These are phyloP conservation scores for Globisporangium paroecandrum DNA, from an alignment of 352 stramenopile genomes.

Conservation along the genomic window DNA sequence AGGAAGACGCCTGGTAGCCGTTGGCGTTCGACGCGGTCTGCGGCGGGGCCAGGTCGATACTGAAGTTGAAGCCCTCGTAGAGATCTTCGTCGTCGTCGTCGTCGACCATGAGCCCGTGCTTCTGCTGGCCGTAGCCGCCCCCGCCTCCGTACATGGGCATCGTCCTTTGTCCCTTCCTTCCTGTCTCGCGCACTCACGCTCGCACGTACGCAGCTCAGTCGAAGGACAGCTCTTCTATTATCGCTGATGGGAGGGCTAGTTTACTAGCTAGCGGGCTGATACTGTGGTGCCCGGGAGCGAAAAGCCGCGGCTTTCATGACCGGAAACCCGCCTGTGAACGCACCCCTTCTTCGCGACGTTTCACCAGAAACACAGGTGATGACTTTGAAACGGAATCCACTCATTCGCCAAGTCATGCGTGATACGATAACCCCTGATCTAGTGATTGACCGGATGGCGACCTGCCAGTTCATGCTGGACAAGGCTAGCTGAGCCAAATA, in stretches of 20 bases:
- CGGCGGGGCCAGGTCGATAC: slow-evolving; percentile 72
- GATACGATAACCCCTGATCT: not conserved
- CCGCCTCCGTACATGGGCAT: slow-evolving; percentile 35
- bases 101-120: slow-evolving; percentile 58
- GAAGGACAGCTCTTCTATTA: not conserved
- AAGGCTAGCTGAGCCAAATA: not conserved
- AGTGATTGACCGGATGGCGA: not conserved
- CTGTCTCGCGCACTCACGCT: not conserved
- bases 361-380: not conserved
- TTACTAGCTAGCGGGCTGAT: not conserved
- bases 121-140: slow-evolving; percentile 51
- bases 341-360: slow-evolving; percentile 7
- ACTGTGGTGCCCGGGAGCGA: not conserved
- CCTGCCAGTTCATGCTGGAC: not conserved
- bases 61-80: slow-evolving; percentile 91
- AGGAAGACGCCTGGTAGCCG: slow-evolving; percentile 56
- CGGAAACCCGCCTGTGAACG: not conserved
- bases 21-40: slow-evolving; percentile 57
- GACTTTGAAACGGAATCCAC: slow-evolving; percentile 5
- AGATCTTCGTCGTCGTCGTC: slow-evolving; percentile 84
- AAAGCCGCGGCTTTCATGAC: slow-evolving; percentile 7
- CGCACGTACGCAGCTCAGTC: not conserved
- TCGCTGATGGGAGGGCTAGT: not conserved
- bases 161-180: not conserved
- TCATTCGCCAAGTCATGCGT: not conserved